Base-by-base conservation (phyloP, 108 stramenopile genomes). In the Pseudonitzschia delicatissima region DNA sequence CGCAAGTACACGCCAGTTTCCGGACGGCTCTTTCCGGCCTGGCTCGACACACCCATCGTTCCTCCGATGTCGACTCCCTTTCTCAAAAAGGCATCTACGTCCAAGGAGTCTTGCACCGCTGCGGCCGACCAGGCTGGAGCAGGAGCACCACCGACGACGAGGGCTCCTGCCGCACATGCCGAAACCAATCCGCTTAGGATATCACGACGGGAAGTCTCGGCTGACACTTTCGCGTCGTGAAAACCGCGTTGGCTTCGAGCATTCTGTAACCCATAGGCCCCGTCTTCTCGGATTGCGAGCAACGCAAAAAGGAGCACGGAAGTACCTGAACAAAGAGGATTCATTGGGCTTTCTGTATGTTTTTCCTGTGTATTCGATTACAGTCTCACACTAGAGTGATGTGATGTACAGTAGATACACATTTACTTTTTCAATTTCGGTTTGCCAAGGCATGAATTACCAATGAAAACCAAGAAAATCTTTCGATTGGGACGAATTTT, bases 21-120 rank as follows among this genome's bases (percentile, higher is more conserved):
- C 18, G 87, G 87, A 36, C 76, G 67, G 62, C 72, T 71, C 65
- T 87, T 87, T 13, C 87, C 87, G 1, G 87, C 83, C 63, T 87
- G 87, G 15, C 78, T 69, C 25, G 66, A 64, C 8, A 87, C 87
- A 27, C 83, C 83, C 87, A 87, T 87, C 37, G 57, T 67, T 1
- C 85, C 86, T 1, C 72, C 78, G 0, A 62, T 33, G 52, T 86
- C 87, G 11, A 83, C 37, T 4, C 90, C 90, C 1, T 82, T 82
- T 25, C 85, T 76, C 0, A 91, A 69, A 49, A 91, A 91, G 13
- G 72, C 61, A 6, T 86, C 74, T 23, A 85, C 72, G 21, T 78
- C 67, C 27, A 91, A 36, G n/a, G 73, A 71, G 47, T 86, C 84
- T 60, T 85, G 83, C 8, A 82, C 60, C 11, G 85, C 80, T 18